Evolutionary conservation across 1,139 yeast genomes (phyloP), one percentile per base, ranked within the genome.

Genomic region (Yamadazyma aaseri): DNA sequence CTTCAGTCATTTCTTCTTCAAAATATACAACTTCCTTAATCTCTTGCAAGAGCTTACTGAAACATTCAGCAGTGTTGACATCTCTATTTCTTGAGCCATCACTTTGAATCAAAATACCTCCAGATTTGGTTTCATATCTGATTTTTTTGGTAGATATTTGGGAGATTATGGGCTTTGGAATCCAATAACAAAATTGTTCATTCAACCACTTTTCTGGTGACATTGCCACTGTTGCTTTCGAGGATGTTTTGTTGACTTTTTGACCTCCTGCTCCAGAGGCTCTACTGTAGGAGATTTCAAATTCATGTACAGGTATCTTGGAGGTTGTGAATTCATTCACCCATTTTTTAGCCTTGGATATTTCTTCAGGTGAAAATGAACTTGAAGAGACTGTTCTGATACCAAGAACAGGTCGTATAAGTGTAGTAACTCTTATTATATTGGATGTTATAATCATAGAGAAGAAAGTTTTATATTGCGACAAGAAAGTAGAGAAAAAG

Each of bases 261-360:
- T 90, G 97, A 0, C 97, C 97, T 0, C 97, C 97, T 0, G 96
- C 90, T 0, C 97, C 97, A 9, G 95, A 82, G 0, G 95, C 75
- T 41, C 95, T 62, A 34, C 86, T 77, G 56, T 66, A 89, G 0
- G 77, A 55, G 2, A 81, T 58, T 1, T 63, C 60, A 49, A 85
- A 85, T 14, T 63, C 50, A 20, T 58, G 51, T 8, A 60, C 53
- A 0, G 92, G 94, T 1, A 84, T 63, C 4, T 57, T 46, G 0
- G 47, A 29, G 2, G 55, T 45, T 1, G 51, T 47, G 38, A 73
- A 63, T 0, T 43, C 35, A 2, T 14, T 6, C n/a, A 34, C 5
- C 41, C 41, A 38, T 24, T 32, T 17, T 26, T 35, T 38, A 11
- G 79, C 70, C 6, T 34, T 34, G 4, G 47, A 50, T 3, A 66